Percentiles rank a stretch among this genome's conserved stretches.
phyloP scores from a whole-genome alignment of 2,329 filamentous ascomycete species.

The Colletotrichum sp. region DNA sequence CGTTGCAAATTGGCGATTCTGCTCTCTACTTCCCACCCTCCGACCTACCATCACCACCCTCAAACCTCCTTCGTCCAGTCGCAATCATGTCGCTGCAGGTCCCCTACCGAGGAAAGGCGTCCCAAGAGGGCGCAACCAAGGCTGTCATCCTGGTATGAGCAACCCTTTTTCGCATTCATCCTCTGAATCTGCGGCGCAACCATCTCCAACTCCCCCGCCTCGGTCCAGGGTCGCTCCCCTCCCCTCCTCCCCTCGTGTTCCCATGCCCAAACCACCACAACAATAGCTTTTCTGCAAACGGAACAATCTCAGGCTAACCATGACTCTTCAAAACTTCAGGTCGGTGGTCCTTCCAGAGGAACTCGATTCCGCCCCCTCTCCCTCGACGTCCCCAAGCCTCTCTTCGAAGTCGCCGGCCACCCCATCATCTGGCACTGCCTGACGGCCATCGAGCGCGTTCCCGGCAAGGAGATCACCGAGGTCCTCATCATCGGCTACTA shows the following conservation, averaged over 20 bases:
- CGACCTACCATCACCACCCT: conserved; percentile 18
- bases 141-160: conserved; percentile 84
- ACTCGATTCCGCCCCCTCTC: conserved; percentile 95
- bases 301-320: conserved; percentile 28
- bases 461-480: conserved; percentile 81
- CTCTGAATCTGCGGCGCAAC: conserved; percentile 13
- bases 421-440: conserved; percentile 99
- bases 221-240: conserved; percentile 12
- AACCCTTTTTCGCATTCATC: conserved; percentile 10
- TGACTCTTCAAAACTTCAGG: conserved; percentile 56
- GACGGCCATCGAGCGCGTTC: conserved; percentile 87
- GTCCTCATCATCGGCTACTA: conserved; percentile 99
- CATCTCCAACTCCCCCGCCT: not conserved
- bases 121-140: conserved; percentile 73
- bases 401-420: conserved; percentile 98
- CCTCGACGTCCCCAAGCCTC: conserved; percentile 95
- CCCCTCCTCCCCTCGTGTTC: conserved; percentile 21
- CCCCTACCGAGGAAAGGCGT: conserved; percentile 54
- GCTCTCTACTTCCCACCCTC: not conserved
- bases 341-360: conserved; percentile 93
- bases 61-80: not conserved
- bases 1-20: conserved; percentile 15
- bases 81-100: conserved; percentile 61
- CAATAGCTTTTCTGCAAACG: conserved; percentile 1
- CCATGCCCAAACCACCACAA: not conserved